Percentiles rank a stretch among this genome's conserved stretches.
Conservation (phyloP, 2,329 filamentous ascomycete genomes). For the Colletotrichum camelliae region DNA sequence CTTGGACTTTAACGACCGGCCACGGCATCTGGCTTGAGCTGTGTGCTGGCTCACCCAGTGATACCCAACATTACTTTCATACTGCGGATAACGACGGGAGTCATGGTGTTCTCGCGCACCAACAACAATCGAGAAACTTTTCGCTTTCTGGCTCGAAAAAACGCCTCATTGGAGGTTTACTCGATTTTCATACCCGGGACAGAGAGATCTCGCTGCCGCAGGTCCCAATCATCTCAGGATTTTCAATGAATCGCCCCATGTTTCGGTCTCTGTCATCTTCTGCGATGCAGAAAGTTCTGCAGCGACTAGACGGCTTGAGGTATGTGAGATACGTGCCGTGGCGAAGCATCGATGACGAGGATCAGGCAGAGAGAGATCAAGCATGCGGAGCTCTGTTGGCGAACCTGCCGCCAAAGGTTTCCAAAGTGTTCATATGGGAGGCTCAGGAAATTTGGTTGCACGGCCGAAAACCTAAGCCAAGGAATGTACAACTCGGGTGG, state of each 20-base stretch:
- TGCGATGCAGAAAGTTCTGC: background rate
- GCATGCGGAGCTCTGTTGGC: background rate
- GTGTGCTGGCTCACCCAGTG: background rate
- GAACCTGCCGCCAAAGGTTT: background rate
- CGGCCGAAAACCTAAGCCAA: background rate
- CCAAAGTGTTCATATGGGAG: background rate
- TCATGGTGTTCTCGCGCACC: background rate
- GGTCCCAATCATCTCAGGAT: background rate
- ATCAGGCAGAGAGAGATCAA: background rate
- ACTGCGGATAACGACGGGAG: background rate
- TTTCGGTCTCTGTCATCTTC: background rate
- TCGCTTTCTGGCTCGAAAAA: background rate
- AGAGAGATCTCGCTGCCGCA: background rate
- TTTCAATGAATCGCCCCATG: background rate
- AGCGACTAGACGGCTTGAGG: background rate
- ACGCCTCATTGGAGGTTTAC: background rate
- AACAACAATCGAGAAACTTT: background rate
- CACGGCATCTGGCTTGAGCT: background rate
- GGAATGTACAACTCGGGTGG: background rate
- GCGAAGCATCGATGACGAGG: background rate
- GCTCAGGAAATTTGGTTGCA: background rate
- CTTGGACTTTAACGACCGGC: background rate
- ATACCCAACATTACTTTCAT: background rate
- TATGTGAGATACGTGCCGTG: background rate
- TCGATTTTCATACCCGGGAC: background rate